These are phyloP conservation scores for Plasmopara viticola DNA, from an alignment of 352 stramenopile species.

Conservation along the genomic window DNA sequence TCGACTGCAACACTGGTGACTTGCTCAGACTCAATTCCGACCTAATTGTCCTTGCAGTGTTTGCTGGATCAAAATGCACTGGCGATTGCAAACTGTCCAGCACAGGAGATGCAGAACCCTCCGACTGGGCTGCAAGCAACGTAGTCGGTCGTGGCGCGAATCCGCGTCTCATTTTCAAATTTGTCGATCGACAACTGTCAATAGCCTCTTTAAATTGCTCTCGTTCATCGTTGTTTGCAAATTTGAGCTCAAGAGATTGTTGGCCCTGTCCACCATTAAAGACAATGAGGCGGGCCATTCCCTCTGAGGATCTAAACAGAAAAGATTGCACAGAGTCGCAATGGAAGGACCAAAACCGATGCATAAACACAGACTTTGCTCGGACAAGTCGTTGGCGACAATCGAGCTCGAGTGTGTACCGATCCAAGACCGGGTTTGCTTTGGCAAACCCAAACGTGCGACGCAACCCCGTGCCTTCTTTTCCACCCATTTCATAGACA, in stretches of 20 bases:
- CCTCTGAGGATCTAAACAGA: slow-evolving; percentile 30
- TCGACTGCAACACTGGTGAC: slow-evolving; percentile 14
- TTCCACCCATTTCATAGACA: slow-evolving; percentile 63
- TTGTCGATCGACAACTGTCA: slow-evolving; percentile 39
- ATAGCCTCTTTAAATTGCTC: slow-evolving; percentile 59
- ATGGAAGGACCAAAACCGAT: slow-evolving; percentile 74
- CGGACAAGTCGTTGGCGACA: slow-evolving; percentile 61
- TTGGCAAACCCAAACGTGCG: slow-evolving; percentile 63
- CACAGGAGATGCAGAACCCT: slow-evolving; percentile 21
- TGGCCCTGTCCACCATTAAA: slow-evolving; percentile 50
- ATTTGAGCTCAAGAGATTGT: slow-evolving; percentile 63
- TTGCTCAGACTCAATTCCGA: slow-evolving; percentile 18
- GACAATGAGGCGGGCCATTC: slow-evolving; percentile 41
- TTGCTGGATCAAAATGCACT: slow-evolving; percentile 13
- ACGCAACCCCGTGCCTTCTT: slow-evolving; percentile 46
- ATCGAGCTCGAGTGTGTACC: slow-evolving; percentile 76
- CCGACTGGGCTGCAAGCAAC: slow-evolving; percentile 17
- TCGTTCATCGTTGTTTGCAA: slow-evolving; percentile 62
- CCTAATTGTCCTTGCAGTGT: slow-evolving; percentile 17
- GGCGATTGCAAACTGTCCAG: slow-evolving; percentile 18
- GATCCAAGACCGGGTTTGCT: slow-evolving; percentile 62
- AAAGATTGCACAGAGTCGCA: slow-evolving; percentile 59
- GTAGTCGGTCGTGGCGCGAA: slow-evolving; percentile 18
- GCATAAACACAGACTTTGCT: slow-evolving; percentile 80
- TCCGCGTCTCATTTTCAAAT: slow-evolving; percentile 34